phyloP scores from a whole-genome alignment of 202 grass and related monocot species.

The Musa balbisiana region DNA sequence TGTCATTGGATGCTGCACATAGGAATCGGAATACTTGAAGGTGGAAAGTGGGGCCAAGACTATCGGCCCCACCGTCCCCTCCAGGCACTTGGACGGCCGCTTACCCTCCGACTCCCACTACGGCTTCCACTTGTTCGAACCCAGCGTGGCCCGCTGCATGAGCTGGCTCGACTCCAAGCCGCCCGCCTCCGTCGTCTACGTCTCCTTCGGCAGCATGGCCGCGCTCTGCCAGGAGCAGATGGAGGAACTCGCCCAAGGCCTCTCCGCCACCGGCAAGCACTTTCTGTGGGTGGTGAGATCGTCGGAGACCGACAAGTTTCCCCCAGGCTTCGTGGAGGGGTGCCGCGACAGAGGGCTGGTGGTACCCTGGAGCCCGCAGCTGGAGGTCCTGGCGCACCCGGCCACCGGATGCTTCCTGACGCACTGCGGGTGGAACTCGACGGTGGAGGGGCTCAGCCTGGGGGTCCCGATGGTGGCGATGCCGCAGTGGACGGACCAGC shows the following conservation, averaged over 20 bases:
- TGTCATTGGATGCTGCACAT: background rate
- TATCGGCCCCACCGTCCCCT: constrained; percentile 55
- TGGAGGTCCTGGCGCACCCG: constrained; percentile 64
- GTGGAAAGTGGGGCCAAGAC: constrained; percentile 40
- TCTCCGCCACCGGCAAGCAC: constrained; percentile 33
- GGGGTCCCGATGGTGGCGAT: constrained; percentile 64
- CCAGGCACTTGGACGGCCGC: constrained; percentile 30
- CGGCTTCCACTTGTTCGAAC: constrained; percentile 59
- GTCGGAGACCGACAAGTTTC: constrained; percentile 41
- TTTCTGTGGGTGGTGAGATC: constrained; percentile 60
- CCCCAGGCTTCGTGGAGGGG: constrained; percentile 12
- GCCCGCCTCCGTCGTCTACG: constrained; percentile 45
- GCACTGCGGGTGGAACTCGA: constrained; percentile 90
- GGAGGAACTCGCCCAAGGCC: constrained; percentile 34
- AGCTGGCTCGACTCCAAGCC: constrained; percentile 37
- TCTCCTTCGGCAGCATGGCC: constrained; percentile 65
- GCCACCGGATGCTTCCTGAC: constrained; percentile 70
- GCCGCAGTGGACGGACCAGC: constrained; percentile 80
- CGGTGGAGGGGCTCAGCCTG: constrained; percentile 42
- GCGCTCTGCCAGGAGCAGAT: constrained; percentile 30
- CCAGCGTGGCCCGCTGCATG: constrained; percentile 29
- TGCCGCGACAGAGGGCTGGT: constrained; percentile 19
- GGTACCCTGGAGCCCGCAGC: constrained; percentile 65
- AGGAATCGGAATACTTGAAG: constrained; percentile 47
- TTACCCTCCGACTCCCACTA: constrained; percentile 38